Evolutionary conservation across 352 stramenopile species (phyloP), one percentile per base, ranked within the genome.

Genomic region (Phytophthora chlamydospora): DNA sequence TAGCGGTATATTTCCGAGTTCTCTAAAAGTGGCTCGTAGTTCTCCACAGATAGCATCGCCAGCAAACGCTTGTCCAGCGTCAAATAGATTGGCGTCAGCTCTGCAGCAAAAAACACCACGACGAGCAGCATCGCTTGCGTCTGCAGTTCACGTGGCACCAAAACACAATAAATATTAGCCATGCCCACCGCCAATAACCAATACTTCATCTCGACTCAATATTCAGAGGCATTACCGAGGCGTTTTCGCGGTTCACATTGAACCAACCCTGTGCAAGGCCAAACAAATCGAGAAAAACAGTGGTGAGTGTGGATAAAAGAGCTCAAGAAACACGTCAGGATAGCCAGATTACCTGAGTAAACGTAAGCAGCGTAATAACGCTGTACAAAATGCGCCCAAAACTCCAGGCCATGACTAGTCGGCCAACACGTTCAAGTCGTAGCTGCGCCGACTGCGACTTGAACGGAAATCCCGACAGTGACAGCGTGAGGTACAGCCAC

Each of bases 401-500:
- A 41, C 88, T 97, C 89, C 89, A 97, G 4, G 80, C 77, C 68
- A 96, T 82, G 0, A 88, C 78, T 29, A 96, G 58, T 12, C 72
- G 67, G 0, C 82, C 82, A 0, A 93, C 82, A 10, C 77, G 75
- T 39, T 78, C 66, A 13, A 91, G 67, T n/a, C 85, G 72, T 33
- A 87, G 51, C 17, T 84, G 61, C 2, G 83, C 68, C 8, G 85
- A 85, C 32, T 61, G 61, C 9, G 80, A 91, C 49, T 95, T 94
- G 60, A 89, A 89, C 11, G 89, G 89, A 58, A 97, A 97, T 3
- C 88, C 89, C 11, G 89, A 95, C 39, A 97, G 78, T 44, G 83
- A 91, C 35, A 97, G 62, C 14, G 89, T 92, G 47, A 97, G 73
- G 66, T 97, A 97, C 21, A 96, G 60, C 83, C 90, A 97, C 49